Base-by-base conservation (phyloP, 495 filamentous ascomycete species). In the Delitschia confertaspora region DNA sequence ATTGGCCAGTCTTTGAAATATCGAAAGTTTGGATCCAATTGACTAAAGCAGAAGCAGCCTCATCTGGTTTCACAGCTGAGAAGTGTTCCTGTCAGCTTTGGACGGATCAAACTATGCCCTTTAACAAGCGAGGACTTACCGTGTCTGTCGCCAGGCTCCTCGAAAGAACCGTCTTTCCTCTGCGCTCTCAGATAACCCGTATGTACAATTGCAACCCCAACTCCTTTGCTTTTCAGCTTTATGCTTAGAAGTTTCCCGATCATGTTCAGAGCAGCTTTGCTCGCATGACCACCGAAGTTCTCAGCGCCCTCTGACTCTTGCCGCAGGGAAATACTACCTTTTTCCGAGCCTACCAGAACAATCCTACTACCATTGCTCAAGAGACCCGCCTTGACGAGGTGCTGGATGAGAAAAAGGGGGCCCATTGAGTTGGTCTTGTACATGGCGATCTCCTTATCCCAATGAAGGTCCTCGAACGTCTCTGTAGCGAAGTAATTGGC, bases 131-230 rank as follows among this genome's bases (percentile, higher is more conserved):
- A 40, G 17, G 6, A 59, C 70, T 62, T 47, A 80, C 75, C 78
- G 51, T 78, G 79, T 59, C n/a, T n/a, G n/a, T 83, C 78, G 72
- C 75, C 83, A 50, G 67, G 82, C 54, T 81, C 72, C 55, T 85
- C 80, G 54, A 82, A 84, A 7, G 76, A 80, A 19, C 84, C 80
- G 2, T 72, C 63, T 49, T 67, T 73, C 4, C 80, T 83, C 78
- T 83, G 82, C 53, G 83, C 84, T 34, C 80, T 63, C 79, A 86
- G 82, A 57, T 84, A 84, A 0, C 80, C 79, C 3, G 82, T 80
- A 60, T 86, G 81, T 14, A 85, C 68, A 37, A 84, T 63, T 4
- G 71, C 78, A 6, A 86, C 74, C 2, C 78, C 69, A 36, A 86
- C 69, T 0, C 70, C 75, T 30, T 76, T 65, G 0, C 72, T 67